These are phyloP conservation scores for Paulownia fortunei DNA, from an alignment of 257 asterid genomes.

Conservation along the genomic window DNA sequence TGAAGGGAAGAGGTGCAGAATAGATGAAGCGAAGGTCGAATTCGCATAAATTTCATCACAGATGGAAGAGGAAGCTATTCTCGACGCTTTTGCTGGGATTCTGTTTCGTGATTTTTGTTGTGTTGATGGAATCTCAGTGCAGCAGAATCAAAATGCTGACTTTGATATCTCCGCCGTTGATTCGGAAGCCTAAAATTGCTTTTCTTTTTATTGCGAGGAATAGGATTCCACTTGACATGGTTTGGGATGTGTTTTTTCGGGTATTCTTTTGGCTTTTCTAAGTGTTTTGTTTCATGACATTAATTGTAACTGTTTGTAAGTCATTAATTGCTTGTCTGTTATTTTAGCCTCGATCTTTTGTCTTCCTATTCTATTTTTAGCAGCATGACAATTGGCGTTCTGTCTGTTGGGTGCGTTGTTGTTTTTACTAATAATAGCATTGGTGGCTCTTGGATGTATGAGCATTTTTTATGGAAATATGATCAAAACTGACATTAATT, in stretches of 20 bases:
- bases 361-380: background rate
- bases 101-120: slow-evolving; percentile 56
- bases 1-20: slow-evolving; percentile 1
- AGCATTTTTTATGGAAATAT: background rate
- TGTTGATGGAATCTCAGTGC: slow-evolving; percentile 59
- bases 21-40: slow-evolving; percentile 45
- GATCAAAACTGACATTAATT: background rate
- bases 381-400: background rate
- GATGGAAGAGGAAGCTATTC: slow-evolving; percentile 75
- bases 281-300: background rate
- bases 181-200: slow-evolving; percentile 63
- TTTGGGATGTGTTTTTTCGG: slow-evolving; percentile 83
- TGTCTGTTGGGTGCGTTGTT: slow-evolving; percentile 18
- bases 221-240: slow-evolving; percentile 73
- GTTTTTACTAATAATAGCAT: slow-evolving; percentile 9
- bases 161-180: slow-evolving; percentile 44
- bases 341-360: background rate
- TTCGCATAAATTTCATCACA: slow-evolving; percentile 56
- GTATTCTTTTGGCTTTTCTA: slow-evolving; percentile 28
- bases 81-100: slow-evolving; percentile 48
- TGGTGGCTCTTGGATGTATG: background rate
- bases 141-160: slow-evolving; percentile 50
- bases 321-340: slow-evolving; percentile 7
- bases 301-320: background rate
- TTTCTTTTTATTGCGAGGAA: slow-evolving; percentile 80